Evolutionary conservation across 148 eudicot species (phyloP), one percentile per base, ranked within the genome.

Genomic region (Beta vulgaris): DNA sequence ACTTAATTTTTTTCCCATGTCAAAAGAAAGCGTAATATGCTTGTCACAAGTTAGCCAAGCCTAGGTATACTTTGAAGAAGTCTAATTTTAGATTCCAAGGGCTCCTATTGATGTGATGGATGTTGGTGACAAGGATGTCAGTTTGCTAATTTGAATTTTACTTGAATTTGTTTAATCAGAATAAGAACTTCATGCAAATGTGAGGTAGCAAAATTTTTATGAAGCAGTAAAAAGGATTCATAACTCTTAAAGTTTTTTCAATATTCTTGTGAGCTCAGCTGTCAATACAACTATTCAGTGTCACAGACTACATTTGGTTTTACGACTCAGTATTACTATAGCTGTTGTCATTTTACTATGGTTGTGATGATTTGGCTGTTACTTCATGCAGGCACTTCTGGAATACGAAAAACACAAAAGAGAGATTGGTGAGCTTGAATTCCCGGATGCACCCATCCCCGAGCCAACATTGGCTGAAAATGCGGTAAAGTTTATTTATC

Each of bases 391-490:
- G 98, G 86, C 96, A 54, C 92, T 93, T 78, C 75, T 93, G 79
- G 98, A 93, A 71, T 93, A 89, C 80, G 98, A 93, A 82, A 91
- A 86, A 79, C 83, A 83, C 73, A 87, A 89, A 89, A 66, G 46
- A 63, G 87, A 85, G 77, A 89, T 65, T 55, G 98, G 98, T 26
- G 96, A 91, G 78, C 78, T 93, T 68, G 83, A 93, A 78, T 83
- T 91, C 59, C 85, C 98, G 19, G 74, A 76, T 44, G 76, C 46
- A 46, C 74, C 86, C 54, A 62, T 79, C 42, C 84, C 86, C 11
- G 98, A 88, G 84, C 76, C 88, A 77, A 61, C 87, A 36, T 79
- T 80, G 79, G 86, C 73, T 73, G 90, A 88, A 57, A 85, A 70
- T 83, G 93, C 89, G 87, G 98, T 89, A 73, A 77, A 71, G 61